Base-by-base conservation (phyloP, 1,139 yeast genomes). In the Ogataea hybrid region DNA sequence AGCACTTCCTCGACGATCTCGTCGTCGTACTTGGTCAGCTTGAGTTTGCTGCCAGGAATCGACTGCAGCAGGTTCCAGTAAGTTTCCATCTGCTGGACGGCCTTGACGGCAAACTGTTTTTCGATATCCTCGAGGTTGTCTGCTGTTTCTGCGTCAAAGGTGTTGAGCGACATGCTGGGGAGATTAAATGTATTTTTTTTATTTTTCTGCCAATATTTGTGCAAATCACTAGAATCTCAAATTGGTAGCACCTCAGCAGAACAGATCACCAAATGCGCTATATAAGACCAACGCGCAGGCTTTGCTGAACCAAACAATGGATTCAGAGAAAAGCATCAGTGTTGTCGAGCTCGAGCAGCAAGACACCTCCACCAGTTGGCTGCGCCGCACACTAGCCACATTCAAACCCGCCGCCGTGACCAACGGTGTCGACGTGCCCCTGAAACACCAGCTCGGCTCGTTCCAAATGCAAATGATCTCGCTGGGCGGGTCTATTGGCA, bases 41-140 rank as follows among this genome's bases (percentile, higher is more conserved):
- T 84, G 53, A 92, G 72, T 53, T 75, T 77, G 31, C 95, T 77
- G 12, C 95, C 97, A 42, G 86, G 84, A 41, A 89, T 70, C 53
- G 79, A 79, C 49, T 76, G 75, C 43, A 94, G 67, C 47, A 94
- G 69, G 40, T 75, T 73, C 96, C 96, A 92, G 75, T 92, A 94
- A 3, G 96, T 83, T 63, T 87, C 95, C 48, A 96, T 94, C 65
- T 94, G 97, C 65, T 79, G 81, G 20, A 94, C 98, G 6, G 97
- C 98, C 68, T 87, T 89, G 50, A 94, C 98, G 38, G 98, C 97
- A 61, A 92, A 92, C 69, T 90, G 97, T 75, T 80, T 86, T 67
- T 90, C 97, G 59, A 92, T 87, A 52, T 74, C 83, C 60, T 76
- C 81, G 49, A 75, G 65, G 67, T 77, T 77, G 41, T 77, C 82